These are phyloP conservation scores for Bretschneidera sinensis DNA, from an alignment of 345 rosid genomes.

Conservation along the genomic window DNA sequence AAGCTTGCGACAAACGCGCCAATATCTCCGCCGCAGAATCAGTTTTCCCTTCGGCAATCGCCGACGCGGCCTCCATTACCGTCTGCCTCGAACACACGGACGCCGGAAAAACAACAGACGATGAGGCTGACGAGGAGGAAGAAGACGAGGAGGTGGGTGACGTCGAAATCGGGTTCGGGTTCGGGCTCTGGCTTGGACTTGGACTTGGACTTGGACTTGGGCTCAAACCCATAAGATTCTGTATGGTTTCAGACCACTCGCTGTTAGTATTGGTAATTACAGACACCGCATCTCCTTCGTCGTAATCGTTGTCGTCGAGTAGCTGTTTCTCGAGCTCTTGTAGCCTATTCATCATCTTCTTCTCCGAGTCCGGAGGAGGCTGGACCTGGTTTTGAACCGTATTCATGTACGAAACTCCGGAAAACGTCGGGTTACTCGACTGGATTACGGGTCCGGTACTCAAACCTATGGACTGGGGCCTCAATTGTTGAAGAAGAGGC, in stretches of 20 bases:
- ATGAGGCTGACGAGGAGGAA: conserved; percentile 57
- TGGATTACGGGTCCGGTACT: conserved; percentile 11
- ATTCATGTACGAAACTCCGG: conserved; percentile 36
- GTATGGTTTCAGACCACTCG: conserved; percentile 82
- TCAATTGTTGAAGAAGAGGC: conserved; percentile 56
- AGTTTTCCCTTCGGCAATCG: conserved; percentile 64
- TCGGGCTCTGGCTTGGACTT: conserved; percentile 13
- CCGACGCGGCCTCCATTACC: conserved; percentile 64
- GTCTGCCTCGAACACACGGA: conserved; percentile 50
- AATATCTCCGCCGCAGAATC: conserved; percentile 64
- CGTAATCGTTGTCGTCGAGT: conserved; percentile 60
- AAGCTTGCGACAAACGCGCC: conserved; percentile 42
- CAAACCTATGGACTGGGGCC: conserved; percentile 21
- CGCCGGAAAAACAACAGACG: conserved; percentile 57
- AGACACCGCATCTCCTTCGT: conserved; percentile 61
- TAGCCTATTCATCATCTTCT: conserved; percentile 65
- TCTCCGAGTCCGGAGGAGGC: conserved; percentile 42
- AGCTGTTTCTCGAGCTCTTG: conserved; percentile 84
- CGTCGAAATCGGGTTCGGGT: conserved; percentile 40
- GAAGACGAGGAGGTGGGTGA: conserved; percentile 76
- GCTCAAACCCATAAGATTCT: conserved; percentile 37
- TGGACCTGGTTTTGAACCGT: conserved; percentile 28
- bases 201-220: conserved; percentile 10
- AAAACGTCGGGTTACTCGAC: conserved; percentile 15
- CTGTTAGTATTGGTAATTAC: conserved; percentile 64